A percentile compares a stretch with the other conserved stretches of the same genome.
These are phyloP conservation scores for Globisporangium emineosum DNA, from an alignment of 352 stramenopile genomes.

Conservation along the genomic window DNA sequence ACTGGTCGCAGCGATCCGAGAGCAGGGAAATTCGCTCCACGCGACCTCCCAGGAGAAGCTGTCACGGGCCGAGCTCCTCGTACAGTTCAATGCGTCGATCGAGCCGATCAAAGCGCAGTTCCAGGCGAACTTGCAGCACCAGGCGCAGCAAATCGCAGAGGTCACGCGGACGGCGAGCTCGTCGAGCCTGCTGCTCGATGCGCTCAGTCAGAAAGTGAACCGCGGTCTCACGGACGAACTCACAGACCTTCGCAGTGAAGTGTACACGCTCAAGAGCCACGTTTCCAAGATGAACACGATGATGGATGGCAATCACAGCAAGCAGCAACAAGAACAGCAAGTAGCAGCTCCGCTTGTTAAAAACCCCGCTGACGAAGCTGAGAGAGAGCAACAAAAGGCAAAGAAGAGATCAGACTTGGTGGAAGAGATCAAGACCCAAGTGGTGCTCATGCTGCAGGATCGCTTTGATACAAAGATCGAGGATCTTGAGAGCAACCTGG, in stretches of 20 bases:
- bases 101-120: conserved; percentile 79
- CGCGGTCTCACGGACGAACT: conserved; percentile 52
- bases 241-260: conserved; percentile 44
- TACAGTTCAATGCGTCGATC: conserved; percentile 81
- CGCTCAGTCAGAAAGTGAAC: conserved; percentile 64
- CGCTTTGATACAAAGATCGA: conserved; percentile 10
- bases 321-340: conserved; percentile 13
- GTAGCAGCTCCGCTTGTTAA: not conserved
- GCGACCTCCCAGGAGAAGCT: conserved; percentile 69
- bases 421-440: not conserved
- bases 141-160: conserved; percentile 72
- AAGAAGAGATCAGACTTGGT: conserved; percentile 16
- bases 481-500: conserved; percentile 13
- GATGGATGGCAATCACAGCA: conserved; percentile 6
- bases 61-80: conserved; percentile 60
- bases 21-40: conserved; percentile 67
- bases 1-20: conserved; percentile 62
- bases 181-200: conserved; percentile 53
- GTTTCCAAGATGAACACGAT: conserved; percentile 35
- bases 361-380: conserved; percentile 11
- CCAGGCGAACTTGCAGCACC: conserved; percentile 69
- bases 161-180: conserved; percentile 56
- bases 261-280: conserved; percentile 54
- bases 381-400: conserved; percentile 21
- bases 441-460: not conserved